Conservation (phyloP, 2,329 filamentous ascomycete genomes). For the Fusarium sp. region DNA sequence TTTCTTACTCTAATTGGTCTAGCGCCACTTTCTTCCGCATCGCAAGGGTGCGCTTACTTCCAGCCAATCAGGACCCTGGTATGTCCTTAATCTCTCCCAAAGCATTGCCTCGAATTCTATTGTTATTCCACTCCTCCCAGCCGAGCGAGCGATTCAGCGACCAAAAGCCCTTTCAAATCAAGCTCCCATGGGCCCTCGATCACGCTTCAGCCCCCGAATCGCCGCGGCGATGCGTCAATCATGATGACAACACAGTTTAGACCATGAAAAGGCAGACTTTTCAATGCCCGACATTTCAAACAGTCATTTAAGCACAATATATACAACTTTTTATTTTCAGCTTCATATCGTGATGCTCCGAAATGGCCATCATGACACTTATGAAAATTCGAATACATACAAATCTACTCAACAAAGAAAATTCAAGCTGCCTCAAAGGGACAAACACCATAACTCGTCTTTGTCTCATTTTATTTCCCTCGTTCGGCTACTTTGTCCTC, state of each 20-base stretch:
- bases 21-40: conserved; percentile 27
- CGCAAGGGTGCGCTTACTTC: conserved; percentile 8
- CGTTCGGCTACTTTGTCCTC: not conserved
- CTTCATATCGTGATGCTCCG: conserved; percentile 27
- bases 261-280: not conserved
- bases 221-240: conserved; percentile 1
- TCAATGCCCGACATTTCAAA: not conserved
- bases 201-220: conserved; percentile 20
- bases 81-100: conserved; percentile 16
- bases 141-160: conserved; percentile 34
- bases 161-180: conserved; percentile 30
- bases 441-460: not conserved
- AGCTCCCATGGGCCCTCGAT: conserved; percentile 15
- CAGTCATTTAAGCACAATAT: conserved; percentile 10
- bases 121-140: conserved; percentile 32
- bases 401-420: not conserved
- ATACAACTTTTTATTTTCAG: conserved; percentile 9
- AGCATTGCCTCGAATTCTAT: conserved; percentile 30
- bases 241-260: conserved; percentile 4
- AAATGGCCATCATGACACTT: conserved; percentile 12
- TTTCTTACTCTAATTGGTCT: conserved; percentile 24
- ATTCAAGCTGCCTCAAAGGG: not conserved
- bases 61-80: conserved; percentile 17
- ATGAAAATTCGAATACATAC: not conserved
- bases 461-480: not conserved